A percentile compares a stretch with the other conserved stretches of the same genome.
Evolutionary conservation across 1,139 yeast species (phyloP).

Genomic region (Saccharomyces pastorianus): DNA sequence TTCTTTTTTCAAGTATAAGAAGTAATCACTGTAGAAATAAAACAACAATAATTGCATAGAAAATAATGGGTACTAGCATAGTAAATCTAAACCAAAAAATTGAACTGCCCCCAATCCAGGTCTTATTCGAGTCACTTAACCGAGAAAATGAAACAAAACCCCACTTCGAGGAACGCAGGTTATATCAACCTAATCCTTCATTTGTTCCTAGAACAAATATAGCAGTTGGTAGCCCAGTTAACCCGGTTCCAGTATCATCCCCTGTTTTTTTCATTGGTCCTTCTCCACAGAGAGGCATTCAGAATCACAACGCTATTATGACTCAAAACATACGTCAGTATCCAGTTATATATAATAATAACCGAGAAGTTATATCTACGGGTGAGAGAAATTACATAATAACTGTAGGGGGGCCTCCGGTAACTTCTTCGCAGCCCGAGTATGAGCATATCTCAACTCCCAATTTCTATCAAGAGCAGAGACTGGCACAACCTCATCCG

Average conservation of each 20-base stretch:
- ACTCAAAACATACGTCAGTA: not conserved
- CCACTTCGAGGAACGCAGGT: not conserved
- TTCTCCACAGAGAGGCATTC: not conserved
- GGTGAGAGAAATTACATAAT: not conserved
- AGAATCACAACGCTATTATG: not conserved
- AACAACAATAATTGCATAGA: not conserved
- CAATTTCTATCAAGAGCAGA: not conserved
- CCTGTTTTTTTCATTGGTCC: not conserved
- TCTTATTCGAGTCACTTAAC: not conserved
- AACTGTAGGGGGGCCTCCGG: not conserved
- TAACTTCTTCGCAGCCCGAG: not conserved
- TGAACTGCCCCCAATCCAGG: not conserved
- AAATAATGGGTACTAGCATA: not conserved
- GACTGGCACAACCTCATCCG: not conserved
- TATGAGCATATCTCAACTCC: not conserved
- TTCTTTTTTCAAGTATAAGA: not conserved
- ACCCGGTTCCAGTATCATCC: not conserved
- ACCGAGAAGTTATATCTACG: not conserved
- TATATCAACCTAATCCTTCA: not conserved
- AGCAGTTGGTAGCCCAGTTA: not conserved
- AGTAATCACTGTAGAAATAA: not conserved
- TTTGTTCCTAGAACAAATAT: not conserved
- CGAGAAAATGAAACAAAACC: not conserved
- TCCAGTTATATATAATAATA: not conserved
- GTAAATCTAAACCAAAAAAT: not conserved